Evolutionary conservation across 2,329 filamentous ascomycete genomes (phyloP).

Genomic region (Aplosporella prunicola): DNA sequence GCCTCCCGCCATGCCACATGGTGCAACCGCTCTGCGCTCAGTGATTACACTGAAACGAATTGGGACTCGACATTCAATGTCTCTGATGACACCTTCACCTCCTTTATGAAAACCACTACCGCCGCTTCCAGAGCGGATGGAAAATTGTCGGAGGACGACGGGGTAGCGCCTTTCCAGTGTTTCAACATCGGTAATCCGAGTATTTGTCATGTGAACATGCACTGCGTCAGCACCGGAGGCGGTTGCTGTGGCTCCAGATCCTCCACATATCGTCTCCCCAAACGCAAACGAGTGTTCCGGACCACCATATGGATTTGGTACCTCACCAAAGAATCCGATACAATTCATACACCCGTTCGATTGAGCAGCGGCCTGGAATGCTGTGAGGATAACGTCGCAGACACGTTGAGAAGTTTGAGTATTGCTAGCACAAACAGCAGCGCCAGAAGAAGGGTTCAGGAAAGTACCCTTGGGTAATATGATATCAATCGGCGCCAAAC

Average conservation of each 20-base stretch:
- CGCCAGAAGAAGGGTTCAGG: conserved; percentile 26
- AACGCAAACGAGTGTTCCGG: conserved; percentile 42
- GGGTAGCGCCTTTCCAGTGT: conserved; percentile 64
- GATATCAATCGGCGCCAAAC: conserved; percentile 27
- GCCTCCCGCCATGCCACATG: conserved; percentile 71
- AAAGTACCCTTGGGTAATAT: conserved; percentile 24
- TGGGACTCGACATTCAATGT: conserved; percentile 64
- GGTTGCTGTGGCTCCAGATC: conserved; percentile 54
- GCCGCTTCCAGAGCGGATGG: conserved; percentile 49
- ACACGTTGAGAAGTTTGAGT: conserved; percentile 15
- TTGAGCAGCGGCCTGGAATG: conserved; percentile 14
- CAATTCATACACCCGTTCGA: conserved; percentile 17
- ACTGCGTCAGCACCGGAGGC: conserved; percentile 62
- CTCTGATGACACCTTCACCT: conserved; percentile 59
- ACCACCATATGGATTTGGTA: not conserved
- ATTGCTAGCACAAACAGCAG: conserved; percentile 20
- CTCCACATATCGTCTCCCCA: conserved; percentile 69
- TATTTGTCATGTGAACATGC: conserved; percentile 71
- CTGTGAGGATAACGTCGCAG: conserved; percentile 16
- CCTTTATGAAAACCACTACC: conserved; percentile 53
- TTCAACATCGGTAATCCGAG: conserved; percentile 64
- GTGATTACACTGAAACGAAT: conserved; percentile 65
- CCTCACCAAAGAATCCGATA: conserved; percentile 21
- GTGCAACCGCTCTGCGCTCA: conserved; percentile 59
- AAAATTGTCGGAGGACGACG: conserved; percentile 56